These are phyloP conservation scores for Cladophialophora immunda DNA, from an alignment of 2,329 filamentous ascomycete genomes.

Conservation along the genomic window DNA sequence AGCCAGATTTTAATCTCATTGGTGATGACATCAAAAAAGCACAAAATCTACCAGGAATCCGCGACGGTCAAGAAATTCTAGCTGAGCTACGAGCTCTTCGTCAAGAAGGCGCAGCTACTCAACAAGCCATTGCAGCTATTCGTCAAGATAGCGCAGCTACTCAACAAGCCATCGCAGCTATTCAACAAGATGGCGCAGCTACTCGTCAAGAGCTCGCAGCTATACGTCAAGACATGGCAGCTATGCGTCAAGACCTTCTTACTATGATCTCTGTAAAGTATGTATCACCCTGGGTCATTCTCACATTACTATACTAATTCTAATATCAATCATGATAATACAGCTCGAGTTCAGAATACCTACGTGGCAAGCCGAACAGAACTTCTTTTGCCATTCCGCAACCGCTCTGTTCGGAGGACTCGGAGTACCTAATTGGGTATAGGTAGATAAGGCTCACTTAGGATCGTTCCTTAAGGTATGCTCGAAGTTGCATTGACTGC, in stretches of 20 bases:
- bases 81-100: conserved; percentile 6
- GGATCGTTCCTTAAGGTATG: too few species aligned
- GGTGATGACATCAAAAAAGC: conserved; percentile 24
- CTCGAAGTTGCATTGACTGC: too few species aligned
- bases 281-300: conserved; percentile 7
- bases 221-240: background rate
- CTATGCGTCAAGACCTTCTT: background rate
- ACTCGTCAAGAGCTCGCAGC: too few species aligned
- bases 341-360: conserved; percentile 16
- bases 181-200: background rate
- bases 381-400: background rate
- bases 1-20: conserved; percentile 26
- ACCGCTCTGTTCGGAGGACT: too few species aligned
- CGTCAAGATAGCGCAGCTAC: background rate
- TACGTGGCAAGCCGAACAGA: background rate
- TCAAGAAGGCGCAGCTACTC: too few species aligned
- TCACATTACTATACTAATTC: conserved; percentile 28
- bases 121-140: background rate
- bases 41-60: conserved; percentile 24
- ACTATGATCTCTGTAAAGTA: background rate
- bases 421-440: too few species aligned
- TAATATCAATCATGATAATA: conserved; percentile 30
- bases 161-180: background rate
- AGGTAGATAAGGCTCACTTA: too few species aligned
- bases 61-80: conserved; percentile 24